Base-by-base conservation (phyloP, 2,329 filamentous ascomycete species). In the Aspergillus niger region DNA sequence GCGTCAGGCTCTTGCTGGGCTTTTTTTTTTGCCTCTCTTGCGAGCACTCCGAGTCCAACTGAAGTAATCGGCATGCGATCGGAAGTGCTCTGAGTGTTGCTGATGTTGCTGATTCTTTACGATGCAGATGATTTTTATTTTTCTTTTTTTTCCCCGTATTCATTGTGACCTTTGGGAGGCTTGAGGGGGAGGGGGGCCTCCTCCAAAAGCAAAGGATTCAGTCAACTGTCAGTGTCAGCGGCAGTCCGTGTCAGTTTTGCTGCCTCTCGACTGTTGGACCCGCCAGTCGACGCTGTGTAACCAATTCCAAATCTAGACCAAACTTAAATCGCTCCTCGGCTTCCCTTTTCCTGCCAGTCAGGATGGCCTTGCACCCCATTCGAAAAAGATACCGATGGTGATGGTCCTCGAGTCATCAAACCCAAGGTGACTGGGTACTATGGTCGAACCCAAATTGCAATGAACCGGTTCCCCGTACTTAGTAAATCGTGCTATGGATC, bases 401-500 rank as follows among this genome's bases (percentile, higher is more conserved):
- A 30, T n/a, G n/a, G 41, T 13, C 10, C 20, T 44, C 41, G 20
- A 30, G 24, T 30, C 44, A 26, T 49, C 22, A 30, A 26, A 26
- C 22, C 15, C 13, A 30, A 30, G 32, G 11, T 36, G 32, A 36
- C 10, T 36, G 10, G 32, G 22, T 30, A 13, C 44, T 49, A 22
- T 28, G 13, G 11, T 17, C 24, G 26, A 50, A 50, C 47, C 47
- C 47, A 50, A 50, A 30, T 50, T 10, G 15, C 47, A 32, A 50
- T 50, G 47, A 50, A 50, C 47, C 47, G 26, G 47, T 50, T 50
- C 47, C 26, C 8, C 47, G 26, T 50, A 32, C 47, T 8, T 32
- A n/a, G 26, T 30, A 32, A 58, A 51, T 54, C 58, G 48, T 59
- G 30, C 30, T 39, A 50, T 49, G 32, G 28, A 54, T 54, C 44